Evolutionary conservation across 2,329 filamentous ascomycete genomes (phyloP).

Genomic region (Paraphoma sp.): DNA sequence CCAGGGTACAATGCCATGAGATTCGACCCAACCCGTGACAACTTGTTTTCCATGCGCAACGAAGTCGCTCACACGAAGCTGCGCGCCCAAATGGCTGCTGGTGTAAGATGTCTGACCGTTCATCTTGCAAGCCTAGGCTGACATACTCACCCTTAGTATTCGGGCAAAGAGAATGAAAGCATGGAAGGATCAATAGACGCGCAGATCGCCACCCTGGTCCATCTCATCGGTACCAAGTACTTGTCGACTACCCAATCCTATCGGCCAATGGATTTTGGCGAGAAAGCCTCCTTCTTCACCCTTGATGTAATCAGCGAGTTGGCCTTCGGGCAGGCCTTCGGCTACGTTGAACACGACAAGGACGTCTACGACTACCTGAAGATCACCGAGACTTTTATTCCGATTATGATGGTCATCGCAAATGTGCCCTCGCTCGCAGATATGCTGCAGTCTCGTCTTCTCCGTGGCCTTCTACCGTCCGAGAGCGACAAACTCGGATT

Average conservation of each 20-base stretch:
- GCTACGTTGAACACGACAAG: slow-evolving; percentile 56
- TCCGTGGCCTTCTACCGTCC: slow-evolving; percentile 20
- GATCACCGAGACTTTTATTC: slow-evolving; percentile 47
- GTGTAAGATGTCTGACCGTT: slow-evolving; percentile 6
- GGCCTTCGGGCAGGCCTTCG: slow-evolving; percentile 59
- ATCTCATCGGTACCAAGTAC: slow-evolving; percentile 57
- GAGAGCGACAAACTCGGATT: slow-evolving; percentile 54
- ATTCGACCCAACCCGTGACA: slow-evolving; percentile 59
- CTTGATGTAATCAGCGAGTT: slow-evolving; percentile 62
- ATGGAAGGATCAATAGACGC: slow-evolving; percentile 58
- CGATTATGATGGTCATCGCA: slow-evolving; percentile 20
- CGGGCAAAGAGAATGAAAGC: slow-evolving; percentile 58
- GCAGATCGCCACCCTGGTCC: slow-evolving; percentile 52
- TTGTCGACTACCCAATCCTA: slow-evolving; percentile 31
- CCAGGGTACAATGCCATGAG: slow-evolving; percentile 49
- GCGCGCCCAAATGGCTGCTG: slow-evolving; percentile 56
- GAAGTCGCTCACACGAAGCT: slow-evolving; percentile 51
- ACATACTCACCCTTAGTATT: slow-evolving; percentile 5
- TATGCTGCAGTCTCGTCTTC: slow-evolving; percentile 19
- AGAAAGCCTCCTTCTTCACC: slow-evolving; percentile 59
- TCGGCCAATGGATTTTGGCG: slow-evolving; percentile 51
- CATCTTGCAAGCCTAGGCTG: no score
- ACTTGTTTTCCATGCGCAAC: slow-evolving; percentile 58
- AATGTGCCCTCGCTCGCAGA: slow-evolving; percentile 22
- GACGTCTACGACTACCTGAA: slow-evolving; percentile 55